Evolutionary conservation across 2,329 filamentous ascomycete species (phyloP).

Genomic region (Hortaea werneckii): DNA sequence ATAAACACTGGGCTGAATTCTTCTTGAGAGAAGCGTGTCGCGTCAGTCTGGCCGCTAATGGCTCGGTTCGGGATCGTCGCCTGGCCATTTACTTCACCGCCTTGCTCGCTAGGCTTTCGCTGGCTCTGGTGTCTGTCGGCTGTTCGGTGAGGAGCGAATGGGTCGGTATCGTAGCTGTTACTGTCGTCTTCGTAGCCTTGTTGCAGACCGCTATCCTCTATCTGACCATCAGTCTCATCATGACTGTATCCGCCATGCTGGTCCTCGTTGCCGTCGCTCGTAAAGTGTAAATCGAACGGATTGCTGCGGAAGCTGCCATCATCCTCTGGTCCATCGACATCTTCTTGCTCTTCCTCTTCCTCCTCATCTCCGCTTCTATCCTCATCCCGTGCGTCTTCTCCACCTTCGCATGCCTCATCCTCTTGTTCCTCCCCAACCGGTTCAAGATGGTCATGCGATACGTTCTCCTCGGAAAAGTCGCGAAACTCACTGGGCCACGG

Average conservation of each 20-base stretch:
- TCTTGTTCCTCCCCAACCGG: not conserved
- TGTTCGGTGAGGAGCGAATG: not conserved
- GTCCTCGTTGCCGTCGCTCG: constrained; percentile 6
- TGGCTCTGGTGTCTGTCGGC: not conserved
- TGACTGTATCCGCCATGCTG: not conserved
- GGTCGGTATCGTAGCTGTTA: not conserved
- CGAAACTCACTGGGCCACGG: constrained; percentile 29
- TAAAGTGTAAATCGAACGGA: constrained; percentile 14
- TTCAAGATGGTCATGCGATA: constrained; percentile 4
- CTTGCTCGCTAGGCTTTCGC: not conserved
- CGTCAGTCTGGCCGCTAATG: constrained; percentile 66
- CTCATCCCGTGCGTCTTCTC: not conserved
- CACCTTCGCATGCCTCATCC: not conserved
- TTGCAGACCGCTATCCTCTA: not conserved
- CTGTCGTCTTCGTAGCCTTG: not conserved
- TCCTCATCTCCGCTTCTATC: constrained; percentile 5
- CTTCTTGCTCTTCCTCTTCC: not conserved
- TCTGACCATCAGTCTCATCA: not conserved
- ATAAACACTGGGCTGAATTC: constrained; percentile 80
- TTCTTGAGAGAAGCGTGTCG: constrained; percentile 54
- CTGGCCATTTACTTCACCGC: not conserved
- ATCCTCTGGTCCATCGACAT: not conserved
- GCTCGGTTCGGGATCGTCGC: constrained; percentile 29
- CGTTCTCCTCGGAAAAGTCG: not conserved
- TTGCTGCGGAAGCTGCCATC: constrained; percentile 16